phyloP scores from a whole-genome alignment of 305 asterid species.

The Solanum hybrid region DNA sequence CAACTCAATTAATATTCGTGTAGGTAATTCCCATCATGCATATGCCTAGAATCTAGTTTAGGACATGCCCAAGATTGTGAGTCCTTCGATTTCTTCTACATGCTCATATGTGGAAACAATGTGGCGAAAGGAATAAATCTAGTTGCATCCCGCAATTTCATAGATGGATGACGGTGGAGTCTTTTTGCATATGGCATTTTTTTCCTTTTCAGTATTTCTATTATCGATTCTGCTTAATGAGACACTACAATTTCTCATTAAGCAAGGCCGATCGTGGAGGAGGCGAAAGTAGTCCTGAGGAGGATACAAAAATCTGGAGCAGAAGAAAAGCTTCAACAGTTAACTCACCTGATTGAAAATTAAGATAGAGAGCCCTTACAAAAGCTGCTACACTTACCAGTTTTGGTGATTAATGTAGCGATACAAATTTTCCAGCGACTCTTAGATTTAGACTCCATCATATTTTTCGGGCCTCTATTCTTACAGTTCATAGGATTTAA shows the following conservation, averaged over 20 bases:
- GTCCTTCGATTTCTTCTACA: neutral
- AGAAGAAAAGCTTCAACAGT: neutral
- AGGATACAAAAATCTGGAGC: neutral
- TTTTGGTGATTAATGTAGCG: neutral
- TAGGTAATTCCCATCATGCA: neutral
- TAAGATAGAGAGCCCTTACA: neutral
- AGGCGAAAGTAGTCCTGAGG: neutral
- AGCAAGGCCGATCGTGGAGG: neutral
- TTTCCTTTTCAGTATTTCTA: neutral
- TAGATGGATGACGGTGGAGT: neutral
- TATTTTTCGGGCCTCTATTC: neutral
- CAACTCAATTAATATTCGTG: neutral
- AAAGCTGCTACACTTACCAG: neutral
- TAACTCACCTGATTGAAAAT: neutral
- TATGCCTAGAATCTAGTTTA: neutral
- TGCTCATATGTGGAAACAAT: neutral
- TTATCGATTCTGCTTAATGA: neutral
- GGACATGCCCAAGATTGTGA: neutral
- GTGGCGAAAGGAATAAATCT: neutral
- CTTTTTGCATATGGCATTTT: neutral
- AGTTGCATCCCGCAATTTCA: neutral
- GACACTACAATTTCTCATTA: neutral
- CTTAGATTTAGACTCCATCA: neutral
- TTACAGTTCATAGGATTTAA: neutral
- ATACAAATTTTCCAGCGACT: neutral